Base-by-base conservation (phyloP, 1,284 basidiomycete genomes). In the Sporisorium graminicola region DNA sequence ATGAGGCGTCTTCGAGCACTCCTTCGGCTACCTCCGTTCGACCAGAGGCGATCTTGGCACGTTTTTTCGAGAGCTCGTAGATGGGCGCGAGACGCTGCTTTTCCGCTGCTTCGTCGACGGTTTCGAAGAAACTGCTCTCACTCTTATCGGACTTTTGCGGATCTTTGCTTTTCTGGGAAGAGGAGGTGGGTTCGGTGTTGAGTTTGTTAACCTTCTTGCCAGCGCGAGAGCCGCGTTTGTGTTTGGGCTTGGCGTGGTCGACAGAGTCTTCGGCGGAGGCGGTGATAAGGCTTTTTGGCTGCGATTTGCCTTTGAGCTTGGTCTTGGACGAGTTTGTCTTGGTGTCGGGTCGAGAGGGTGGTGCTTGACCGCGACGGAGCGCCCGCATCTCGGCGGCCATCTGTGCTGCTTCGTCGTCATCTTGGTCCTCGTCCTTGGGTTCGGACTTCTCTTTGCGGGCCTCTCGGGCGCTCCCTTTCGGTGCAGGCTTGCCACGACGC, bases 311-410 rank as follows among this genome's bases (percentile, higher is more conserved):
- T 43, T 55, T 54, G 51, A 37, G 33, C 35, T 53, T 66, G 33
- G 54, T 10, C n/a, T 54, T 59, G 52, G 63, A 22, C 6, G 35
- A 3, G 20, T 58, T 56, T 35, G 62, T 56, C 20, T 57, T 64
- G 37, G 44, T 7, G 20, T 60, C 52, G 24, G 42, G 14, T 20
- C 42, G 29, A 29, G 20, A 20, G 5, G 53, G 53, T 22, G 52
- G 16, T 12, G 55, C 58, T 50, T 55, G 56, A 22, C 62, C 61
- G 22, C 67, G 64, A 18, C 64, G 69, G 13, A 71, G 56, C 5
- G 69, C 69, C n/a, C 65, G 64, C 70, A 73, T 73, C 47, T 73
- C 60, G 16, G 62, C 69, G 0, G 69, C 69, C 69, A 72, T 65
- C 27, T 47, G 58, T 7, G 72, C 60, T n/a, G 58, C 72, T 31